These are phyloP conservation scores for Colletotrichum sp. DNA, from an alignment of 2,329 filamentous ascomycete species.

Conservation along the genomic window DNA sequence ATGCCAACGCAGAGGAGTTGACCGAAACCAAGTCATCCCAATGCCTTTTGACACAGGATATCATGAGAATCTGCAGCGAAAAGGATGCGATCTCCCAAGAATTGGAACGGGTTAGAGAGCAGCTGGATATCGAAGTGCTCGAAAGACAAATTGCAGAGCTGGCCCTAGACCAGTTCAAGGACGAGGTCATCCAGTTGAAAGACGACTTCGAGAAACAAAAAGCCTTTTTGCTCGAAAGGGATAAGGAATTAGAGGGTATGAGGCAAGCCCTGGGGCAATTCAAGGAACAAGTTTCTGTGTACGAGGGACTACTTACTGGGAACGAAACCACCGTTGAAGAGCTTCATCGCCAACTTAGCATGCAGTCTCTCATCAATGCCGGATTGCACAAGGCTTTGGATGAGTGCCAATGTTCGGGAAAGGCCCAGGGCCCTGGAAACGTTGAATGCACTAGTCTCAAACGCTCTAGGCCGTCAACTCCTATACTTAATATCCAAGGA, in stretches of 20 bases:
- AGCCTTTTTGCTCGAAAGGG: background rate
- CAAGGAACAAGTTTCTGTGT: background rate
- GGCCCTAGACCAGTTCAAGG: background rate
- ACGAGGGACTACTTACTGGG: background rate
- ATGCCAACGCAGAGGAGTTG: background rate
- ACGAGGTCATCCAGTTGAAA: background rate
- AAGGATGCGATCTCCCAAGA: background rate
- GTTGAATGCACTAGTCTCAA: background rate
- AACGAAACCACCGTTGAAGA: background rate
- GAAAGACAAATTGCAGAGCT: background rate
- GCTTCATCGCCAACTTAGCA: background rate
- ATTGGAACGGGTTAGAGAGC: background rate
- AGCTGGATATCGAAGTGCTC: background rate
- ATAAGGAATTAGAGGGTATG: background rate
- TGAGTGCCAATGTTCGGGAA: background rate
- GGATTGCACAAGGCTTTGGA: background rate
- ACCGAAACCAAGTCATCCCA: background rate
- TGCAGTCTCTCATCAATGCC: background rate
- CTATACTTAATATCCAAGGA: background rate
- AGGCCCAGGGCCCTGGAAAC: background rate
- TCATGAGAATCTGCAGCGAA: background rate
- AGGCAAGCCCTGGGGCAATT: background rate
- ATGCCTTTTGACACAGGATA: background rate
- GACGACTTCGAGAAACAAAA: background rate
- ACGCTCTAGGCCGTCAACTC: background rate